A percentile compares a stretch with the other conserved stretches of the same genome.
phyloP scores from a whole-genome alignment of 2,329 filamentous ascomycete genomes.

The Aspergillus glaucus region DNA sequence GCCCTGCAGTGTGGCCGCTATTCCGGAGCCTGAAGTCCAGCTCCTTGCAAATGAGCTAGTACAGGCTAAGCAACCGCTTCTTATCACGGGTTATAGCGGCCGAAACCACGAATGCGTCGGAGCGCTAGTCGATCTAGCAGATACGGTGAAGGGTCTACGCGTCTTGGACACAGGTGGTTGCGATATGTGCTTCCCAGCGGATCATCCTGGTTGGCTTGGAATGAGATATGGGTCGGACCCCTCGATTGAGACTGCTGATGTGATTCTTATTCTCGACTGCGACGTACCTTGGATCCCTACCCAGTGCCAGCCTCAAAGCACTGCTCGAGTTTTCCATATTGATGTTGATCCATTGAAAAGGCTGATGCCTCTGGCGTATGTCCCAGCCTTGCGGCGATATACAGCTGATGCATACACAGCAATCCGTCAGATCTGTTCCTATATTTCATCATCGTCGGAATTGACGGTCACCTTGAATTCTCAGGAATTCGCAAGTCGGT shows the following conservation, averaged over 20 bases:
- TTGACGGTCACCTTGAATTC: background rate
- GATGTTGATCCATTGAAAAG: slow-evolving; percentile 64
- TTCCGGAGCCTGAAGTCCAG: slow-evolving; percentile 45
- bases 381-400: slow-evolving; percentile 46
- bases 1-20: slow-evolving; percentile 60
- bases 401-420: background rate
- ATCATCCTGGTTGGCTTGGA: slow-evolving; percentile 56
- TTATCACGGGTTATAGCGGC: background rate
- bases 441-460: background rate
- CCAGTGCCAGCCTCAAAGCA: slow-evolving; percentile 52
- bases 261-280: slow-evolving; percentile 79
- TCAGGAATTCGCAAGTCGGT: background rate
- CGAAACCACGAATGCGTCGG: slow-evolving; percentile 4
- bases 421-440: background rate
- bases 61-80: slow-evolving; percentile 25
- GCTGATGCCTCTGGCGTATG: slow-evolving; percentile 68
- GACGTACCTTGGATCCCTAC: slow-evolving; percentile 92
- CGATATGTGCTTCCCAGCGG: slow-evolving; percentile 46
- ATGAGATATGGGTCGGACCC: slow-evolving; percentile 69
- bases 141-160: background rate
- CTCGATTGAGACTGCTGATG: slow-evolving; percentile 67
- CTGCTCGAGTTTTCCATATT: slow-evolving; percentile 57
- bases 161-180: slow-evolving; percentile 41
- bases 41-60: slow-evolving; percentile 40
- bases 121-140: background rate